Evolutionary conservation across 257 asterid species (phyloP), one percentile per base, ranked within the genome.

Genomic region (Euphrasia confusa): DNA sequence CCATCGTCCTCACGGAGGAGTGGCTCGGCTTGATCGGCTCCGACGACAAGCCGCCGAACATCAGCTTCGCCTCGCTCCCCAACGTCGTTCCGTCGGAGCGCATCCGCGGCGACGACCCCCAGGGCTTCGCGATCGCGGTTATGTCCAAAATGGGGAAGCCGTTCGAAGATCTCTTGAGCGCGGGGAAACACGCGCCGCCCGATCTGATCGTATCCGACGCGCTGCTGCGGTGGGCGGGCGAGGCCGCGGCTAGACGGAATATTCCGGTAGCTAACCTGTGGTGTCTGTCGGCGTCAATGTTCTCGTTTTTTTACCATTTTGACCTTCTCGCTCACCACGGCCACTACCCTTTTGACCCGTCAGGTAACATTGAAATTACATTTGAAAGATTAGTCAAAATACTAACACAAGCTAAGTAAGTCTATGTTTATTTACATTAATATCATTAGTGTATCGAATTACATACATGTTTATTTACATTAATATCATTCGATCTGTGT

Each of bases 71-170:
- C 45, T 0, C 77, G 47, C 52, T 73, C 5, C 81, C 80, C 10
- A 83, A 84, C 67, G 87, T 83, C 13, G 37, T 87, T 15, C 95
- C 87, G 35, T 79, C 89, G 7, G 89, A 82, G 74, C 67, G 13
- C 2, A 80, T n/a, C 4, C 82, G 90, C 12, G 87, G 81, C 28
- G 71, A 75, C 0, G 90, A 82, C 59, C 6, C 63, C 3, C 0
- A 0, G 0, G 81, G 53, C 21, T 85, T 83, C 74, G 0, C 10
- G 13, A 17, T 6, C 40, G 87, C 84, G 0, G 69, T 63, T 8
- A 0, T 35, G 66, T 68, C 77, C 24, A 77, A 77, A 6, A 57
- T 83, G 80, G 87, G 71, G 47, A 80, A 35, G 52, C 87, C 87
- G 13, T 62, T 86, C 68, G 92, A 80, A 50, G 59, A n/a, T 64